Conservation (phyloP, 345 rosid genomes). For the Chamaenerion angustifolium region DNA sequence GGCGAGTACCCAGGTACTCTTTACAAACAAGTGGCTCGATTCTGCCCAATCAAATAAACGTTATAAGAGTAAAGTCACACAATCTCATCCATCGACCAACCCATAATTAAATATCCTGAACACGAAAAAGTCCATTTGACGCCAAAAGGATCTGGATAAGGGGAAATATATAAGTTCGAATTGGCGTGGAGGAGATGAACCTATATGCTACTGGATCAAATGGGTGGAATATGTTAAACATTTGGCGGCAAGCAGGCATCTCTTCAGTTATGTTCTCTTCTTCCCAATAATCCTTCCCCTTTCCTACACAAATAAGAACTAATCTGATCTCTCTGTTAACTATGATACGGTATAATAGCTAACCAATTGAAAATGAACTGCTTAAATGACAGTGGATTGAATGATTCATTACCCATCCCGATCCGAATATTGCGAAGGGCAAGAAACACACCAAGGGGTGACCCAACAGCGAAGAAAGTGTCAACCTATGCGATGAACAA, state of each 20-base stretch:
- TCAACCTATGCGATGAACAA: conserved; percentile 42
- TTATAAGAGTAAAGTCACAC: background rate
- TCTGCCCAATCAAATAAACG: conserved; percentile 22
- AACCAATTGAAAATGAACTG: background rate
- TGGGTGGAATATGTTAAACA: conserved; percentile 97
- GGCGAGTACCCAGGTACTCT: conserved; percentile 52
- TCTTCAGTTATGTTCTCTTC: conserved; percentile 73
- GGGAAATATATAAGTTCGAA: too few relatives aligned
- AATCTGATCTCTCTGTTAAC: background rate
- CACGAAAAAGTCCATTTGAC: background rate
- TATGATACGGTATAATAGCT: background rate
- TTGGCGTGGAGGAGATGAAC: conserved; percentile 19
- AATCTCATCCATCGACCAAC: background rate
- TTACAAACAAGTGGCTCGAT: conserved; percentile 91
- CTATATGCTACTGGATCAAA: conserved; percentile 98
- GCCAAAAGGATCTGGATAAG: too few relatives aligned
- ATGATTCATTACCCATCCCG: conserved; percentile 50
- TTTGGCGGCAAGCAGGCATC: conserved; percentile 89
- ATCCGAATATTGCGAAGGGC: conserved; percentile 83
- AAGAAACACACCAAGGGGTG: conserved; percentile 97
- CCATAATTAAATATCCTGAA: too few relatives aligned
- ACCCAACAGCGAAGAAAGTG: conserved; percentile 97
- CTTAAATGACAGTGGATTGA: background rate
- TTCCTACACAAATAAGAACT: conserved; percentile 23
- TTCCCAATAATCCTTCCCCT: conserved; percentile 77